phyloP scores from a whole-genome alignment of 306 rosid species.

The Cucumis cinereus region DNA sequence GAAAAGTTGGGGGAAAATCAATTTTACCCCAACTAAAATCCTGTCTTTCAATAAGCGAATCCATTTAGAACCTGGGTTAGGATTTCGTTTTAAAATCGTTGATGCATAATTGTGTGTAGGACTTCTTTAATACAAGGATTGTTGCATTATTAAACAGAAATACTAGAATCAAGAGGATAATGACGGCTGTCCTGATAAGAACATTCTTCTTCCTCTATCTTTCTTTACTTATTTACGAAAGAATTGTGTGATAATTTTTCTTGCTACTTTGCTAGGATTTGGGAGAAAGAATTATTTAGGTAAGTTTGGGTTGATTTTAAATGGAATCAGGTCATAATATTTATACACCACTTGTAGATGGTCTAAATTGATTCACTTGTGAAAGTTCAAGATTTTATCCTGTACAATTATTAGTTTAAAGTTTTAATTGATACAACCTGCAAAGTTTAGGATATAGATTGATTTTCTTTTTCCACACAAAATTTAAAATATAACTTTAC shows the following conservation, averaged over 20 bases:
- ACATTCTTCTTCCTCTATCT: neutral
- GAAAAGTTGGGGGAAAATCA: neutral
- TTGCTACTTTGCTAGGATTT: neutral
- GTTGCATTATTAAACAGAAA: neutral
- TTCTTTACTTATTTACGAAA: neutral
- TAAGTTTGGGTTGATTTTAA: neutral
- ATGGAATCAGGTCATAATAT: neutral
- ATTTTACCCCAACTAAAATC: too few species aligned
- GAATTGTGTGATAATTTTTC: neutral
- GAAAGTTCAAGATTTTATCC: neutral
- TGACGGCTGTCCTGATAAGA: neutral
- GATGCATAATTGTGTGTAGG: neutral
- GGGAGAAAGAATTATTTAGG: neutral
- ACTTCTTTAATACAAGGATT: neutral
- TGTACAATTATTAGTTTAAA: neutral
- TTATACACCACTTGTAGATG: neutral
- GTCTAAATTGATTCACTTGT: neutral
- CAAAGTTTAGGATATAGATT: neutral
- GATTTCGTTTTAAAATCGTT: neutral
- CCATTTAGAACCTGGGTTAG: neutral
- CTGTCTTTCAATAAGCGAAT: neutral
- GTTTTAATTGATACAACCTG: neutral
- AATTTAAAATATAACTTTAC: neutral
- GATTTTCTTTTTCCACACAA: neutral
- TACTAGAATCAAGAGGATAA: neutral